Percentiles rank a stretch among this genome's conserved stretches.
phyloP scores from a whole-genome alignment of 2,329 filamentous ascomycete species.

The Trichoderma sp. region DNA sequence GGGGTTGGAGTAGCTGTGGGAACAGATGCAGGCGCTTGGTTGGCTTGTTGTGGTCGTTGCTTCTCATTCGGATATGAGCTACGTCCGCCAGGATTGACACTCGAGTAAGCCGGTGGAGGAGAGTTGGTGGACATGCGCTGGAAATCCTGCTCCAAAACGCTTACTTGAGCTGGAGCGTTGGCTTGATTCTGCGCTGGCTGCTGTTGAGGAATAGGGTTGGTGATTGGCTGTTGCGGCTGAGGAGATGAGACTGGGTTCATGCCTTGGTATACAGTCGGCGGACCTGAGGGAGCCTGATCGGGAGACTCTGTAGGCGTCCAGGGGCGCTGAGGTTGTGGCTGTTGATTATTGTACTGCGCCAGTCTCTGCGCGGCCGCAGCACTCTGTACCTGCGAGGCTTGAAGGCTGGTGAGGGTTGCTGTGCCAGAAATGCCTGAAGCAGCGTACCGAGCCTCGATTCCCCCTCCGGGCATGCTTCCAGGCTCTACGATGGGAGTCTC shows the following conservation, averaged over 20 bases:
- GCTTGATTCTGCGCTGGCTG: conserved; percentile 36
- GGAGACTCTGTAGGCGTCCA: conserved; percentile 96
- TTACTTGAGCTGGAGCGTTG: conserved; percentile 52
- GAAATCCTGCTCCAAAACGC: conserved; percentile 81
- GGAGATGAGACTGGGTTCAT: conserved; percentile 62
- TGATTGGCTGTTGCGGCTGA: conserved; percentile 42
- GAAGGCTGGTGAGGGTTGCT: conserved; percentile 73
- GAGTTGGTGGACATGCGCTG: conserved; percentile 77
- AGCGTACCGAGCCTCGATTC: conserved; percentile 88
- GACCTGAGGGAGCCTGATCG: conserved; percentile 81
- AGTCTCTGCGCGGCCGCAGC: conserved; percentile 77
- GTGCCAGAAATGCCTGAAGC: conserved; percentile 86
- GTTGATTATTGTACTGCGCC: conserved; percentile 65
- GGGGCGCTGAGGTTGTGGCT: conserved; percentile 52
- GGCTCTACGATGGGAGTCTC: conserved; percentile 83
- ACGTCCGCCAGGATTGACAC: conserved; percentile 55
- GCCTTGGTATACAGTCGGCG: conserved; percentile 89
- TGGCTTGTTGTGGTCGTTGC: conserved; percentile 46
- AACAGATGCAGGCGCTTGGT: conserved; percentile 20
- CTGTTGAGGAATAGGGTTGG: conserved; percentile 44
- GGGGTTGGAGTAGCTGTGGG: conserved; percentile 29
- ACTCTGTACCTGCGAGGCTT: conserved; percentile 60
- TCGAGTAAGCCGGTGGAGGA: conserved; percentile 94
- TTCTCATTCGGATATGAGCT: conserved; percentile 79
- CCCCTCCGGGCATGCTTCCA: conserved; percentile 66